Evolutionary conservation across 225 moss, liverwort and hornwort genomes (phyloP).

Genomic region (Bryoerythrophyllum caledonicum): DNA sequence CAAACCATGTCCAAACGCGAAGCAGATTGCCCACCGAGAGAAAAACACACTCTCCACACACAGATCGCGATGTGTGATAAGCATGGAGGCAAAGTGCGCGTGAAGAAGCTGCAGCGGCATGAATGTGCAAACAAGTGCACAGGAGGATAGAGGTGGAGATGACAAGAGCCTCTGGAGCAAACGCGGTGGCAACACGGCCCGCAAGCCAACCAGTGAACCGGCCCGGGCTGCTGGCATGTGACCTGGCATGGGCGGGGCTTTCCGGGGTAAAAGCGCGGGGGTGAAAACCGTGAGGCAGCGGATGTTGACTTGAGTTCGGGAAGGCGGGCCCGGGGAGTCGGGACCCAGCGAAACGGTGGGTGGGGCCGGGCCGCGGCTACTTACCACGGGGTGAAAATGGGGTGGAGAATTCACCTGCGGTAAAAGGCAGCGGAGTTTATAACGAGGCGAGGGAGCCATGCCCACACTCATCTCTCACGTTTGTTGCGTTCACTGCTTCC

Average conservation of each 20-base stretch:
- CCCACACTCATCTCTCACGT: slow-evolving; percentile 33
- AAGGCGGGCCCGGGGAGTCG: too few species aligned
- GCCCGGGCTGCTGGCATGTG: not conserved
- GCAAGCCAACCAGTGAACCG: not conserved
- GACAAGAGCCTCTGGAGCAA: not conserved
- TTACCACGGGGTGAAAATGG: not conserved
- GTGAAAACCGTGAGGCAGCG: not conserved
- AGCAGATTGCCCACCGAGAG: too few species aligned
- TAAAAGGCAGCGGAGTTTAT: slow-evolving; percentile 30
- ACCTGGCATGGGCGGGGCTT: not conserved
- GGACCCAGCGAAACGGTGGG: slow-evolving; percentile 34
- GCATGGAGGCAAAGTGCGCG: not conserved
- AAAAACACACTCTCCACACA: too few species aligned
- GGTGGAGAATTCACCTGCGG: not conserved
- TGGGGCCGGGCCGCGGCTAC: not conserved
- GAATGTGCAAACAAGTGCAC: too few species aligned
- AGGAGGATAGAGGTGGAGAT: not conserved
- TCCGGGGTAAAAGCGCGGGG: not conserved
- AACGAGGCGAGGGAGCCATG: slow-evolving; percentile 34
- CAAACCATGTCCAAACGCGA: not conserved
- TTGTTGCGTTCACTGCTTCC: slow-evolving; percentile 58
- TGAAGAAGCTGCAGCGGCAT: not conserved
- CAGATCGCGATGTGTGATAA: not conserved
- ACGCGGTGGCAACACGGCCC: not conserved
- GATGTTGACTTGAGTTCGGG: slow-evolving; percentile 6